Evolutionary conservation across 148 eudicot species (phyloP), one percentile per base, ranked within the genome.

Genomic region (Arctostaphylos glauca): DNA sequence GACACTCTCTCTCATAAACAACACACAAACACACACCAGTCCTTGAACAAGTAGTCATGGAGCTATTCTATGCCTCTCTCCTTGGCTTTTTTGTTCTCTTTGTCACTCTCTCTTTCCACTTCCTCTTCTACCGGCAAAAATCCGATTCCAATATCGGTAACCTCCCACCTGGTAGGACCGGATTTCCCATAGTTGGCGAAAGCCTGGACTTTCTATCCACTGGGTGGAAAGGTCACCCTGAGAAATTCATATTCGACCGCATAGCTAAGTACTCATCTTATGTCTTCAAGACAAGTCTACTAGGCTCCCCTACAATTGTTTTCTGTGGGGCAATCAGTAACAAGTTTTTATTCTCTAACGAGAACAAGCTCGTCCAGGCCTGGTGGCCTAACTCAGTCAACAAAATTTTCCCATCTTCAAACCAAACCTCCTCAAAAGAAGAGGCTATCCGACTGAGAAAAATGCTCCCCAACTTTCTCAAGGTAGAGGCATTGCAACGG

Each of bases 341-440:
- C 15, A 66, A 66, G 43, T 66, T 66, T 43, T 9, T 66, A 0
- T 66, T 66, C 71, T 66, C 71, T 6, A 66, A 23, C 0, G 71
- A 66, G 43, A 66, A 66, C 0, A 66, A 23, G 71, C 71, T 66
- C 16, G 71, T 66, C 43, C 71, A 66, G 71, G 25, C 71, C 16
- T 66, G 71, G 71, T 66, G 71, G 71, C 71, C 71, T 5, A 25
- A 16, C 71, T 66, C 71, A 6, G 71, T 66, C 44, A 15, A 66
- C 71, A 66, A 66, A 15, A 0, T 66, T 16, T 66, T 66, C 10
- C 71, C 71, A 6, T 66, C 71, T 25, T 66, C 71, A 6, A 66
- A 66, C 71, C 71, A 66, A 31, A 66, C 43, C 43, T 66, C 71
- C 43, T 25, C 71, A 0, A 66, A 66, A 25, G 71, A 66, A 66